Percentiles rank a stretch among this genome's conserved stretches.
Evolutionary conservation across 805 yeast genomes (phyloP).

Genomic region (Metschnikowia koreensis): DNA sequence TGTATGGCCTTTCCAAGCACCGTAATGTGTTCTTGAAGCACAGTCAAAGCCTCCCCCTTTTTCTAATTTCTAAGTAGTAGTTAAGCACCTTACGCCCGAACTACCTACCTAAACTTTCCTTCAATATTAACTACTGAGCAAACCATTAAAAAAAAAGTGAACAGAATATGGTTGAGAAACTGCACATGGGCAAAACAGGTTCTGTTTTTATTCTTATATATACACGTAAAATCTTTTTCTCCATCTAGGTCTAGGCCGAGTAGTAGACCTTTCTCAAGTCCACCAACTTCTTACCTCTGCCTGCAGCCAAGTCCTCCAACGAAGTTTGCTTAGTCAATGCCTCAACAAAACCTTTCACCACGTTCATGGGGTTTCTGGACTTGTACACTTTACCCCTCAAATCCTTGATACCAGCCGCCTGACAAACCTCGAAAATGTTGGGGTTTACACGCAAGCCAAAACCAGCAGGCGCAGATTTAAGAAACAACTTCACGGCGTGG

Average conservation of each 20-base stretch:
- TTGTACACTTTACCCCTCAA: slow-evolving; percentile 87
- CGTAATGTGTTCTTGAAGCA: no score
- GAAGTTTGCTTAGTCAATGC: slow-evolving; percentile 80
- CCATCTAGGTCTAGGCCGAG: slow-evolving; percentile 34
- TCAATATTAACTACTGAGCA: no score
- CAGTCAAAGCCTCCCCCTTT: no score
- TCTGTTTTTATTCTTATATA: slow-evolving; percentile 1
- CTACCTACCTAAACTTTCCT: no score
- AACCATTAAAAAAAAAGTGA: no score
- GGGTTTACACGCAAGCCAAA: slow-evolving; percentile 91
- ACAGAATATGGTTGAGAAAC: no score
- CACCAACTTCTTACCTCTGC: slow-evolving; percentile 91
- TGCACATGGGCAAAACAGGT: background rate
- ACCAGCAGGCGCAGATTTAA: slow-evolving; percentile 89
- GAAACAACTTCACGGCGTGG: slow-evolving; percentile 80
- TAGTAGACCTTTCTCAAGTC: slow-evolving; percentile 91
- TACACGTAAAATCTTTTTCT: slow-evolving; percentile 4
- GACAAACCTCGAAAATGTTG: slow-evolving; percentile 84
- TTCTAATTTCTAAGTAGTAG: no score
- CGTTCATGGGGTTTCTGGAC: slow-evolving; percentile 93
- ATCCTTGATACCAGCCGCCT: slow-evolving; percentile 91
- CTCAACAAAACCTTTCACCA: slow-evolving; percentile 83
- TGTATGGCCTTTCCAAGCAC: no score
- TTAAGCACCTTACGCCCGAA: no score
- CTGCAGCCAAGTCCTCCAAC: slow-evolving; percentile 82